phyloP scores from a whole-genome alignment of 257 asterid species.

The Capsicum chinense region DNA sequence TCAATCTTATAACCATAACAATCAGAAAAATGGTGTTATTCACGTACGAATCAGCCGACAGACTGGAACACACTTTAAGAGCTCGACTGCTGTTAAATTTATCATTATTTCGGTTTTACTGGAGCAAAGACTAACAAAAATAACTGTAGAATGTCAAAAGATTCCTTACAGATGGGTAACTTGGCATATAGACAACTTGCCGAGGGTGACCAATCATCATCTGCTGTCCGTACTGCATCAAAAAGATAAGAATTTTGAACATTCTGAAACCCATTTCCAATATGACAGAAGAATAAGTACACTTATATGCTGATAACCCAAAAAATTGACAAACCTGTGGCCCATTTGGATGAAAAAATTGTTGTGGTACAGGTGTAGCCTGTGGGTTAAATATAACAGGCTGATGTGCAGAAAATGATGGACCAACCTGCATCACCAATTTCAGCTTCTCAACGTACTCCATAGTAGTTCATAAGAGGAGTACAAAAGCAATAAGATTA shows the following conservation, averaged over 20 bases:
- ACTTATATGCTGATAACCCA: constrained; percentile 23
- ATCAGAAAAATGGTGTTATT: neutral
- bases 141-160: neutral
- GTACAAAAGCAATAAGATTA: neutral
- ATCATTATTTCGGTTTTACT: neutral
- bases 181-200: constrained; percentile 82
- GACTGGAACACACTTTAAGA: neutral
- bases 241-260: constrained; percentile 12
- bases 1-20: neutral
- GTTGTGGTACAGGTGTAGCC: constrained; percentile 66
- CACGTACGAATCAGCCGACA: neutral
- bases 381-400: constrained; percentile 84
- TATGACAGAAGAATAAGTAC: neutral
- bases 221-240: constrained; percentile 80
- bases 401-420: constrained; percentile 66
- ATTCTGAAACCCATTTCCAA: neutral
- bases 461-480: neutral
- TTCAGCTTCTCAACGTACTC: neutral
- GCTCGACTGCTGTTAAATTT: neutral
- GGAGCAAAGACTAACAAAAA: neutral
- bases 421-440: constrained; percentile 66
- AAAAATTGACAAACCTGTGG: constrained; percentile 71
- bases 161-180: constrained; percentile 72
- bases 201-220: constrained; percentile 91
- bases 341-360: constrained; percentile 84